Evolutionary conservation across 1,139 yeast genomes (phyloP).

Genomic region (Candida glucosophila): DNA sequence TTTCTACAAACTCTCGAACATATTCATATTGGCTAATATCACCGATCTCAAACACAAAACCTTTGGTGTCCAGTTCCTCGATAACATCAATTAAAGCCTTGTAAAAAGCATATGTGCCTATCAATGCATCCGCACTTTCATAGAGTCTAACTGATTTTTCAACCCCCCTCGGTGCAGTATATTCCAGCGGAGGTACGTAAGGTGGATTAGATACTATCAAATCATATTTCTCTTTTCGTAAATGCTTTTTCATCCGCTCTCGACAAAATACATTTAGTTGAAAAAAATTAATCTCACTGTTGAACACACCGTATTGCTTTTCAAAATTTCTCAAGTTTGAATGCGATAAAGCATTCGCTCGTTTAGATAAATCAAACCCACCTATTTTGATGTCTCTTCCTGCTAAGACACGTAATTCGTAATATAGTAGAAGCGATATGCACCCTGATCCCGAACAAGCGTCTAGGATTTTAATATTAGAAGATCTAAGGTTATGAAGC

Average conservation of each 20-base stretch:
- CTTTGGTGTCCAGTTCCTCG: conserved; percentile 26
- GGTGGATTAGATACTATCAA: conserved; percentile 84
- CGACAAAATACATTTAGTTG: conserved; percentile 1
- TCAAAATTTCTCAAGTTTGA: conserved; percentile 27
- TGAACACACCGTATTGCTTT: conserved; percentile 1
- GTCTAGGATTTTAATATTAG: conserved; percentile 40
- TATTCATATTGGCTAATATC: conserved; percentile 24
- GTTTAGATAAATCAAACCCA: conserved; percentile 54
- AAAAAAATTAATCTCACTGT: conserved; percentile 9
- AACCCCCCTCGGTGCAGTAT: conserved; percentile 23
- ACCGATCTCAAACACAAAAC: conserved; percentile 36
- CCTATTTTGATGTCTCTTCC: conserved; percentile 14
- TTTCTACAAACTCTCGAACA: conserved; percentile 10
- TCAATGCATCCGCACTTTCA: conserved; percentile 72
- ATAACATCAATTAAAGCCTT: conserved; percentile 42
- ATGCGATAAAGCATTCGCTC: conserved; percentile 44
- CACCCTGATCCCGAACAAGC: conserved; percentile 93
- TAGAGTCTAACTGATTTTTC: conserved; percentile 56
- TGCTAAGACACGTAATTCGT: conserved; percentile 16
- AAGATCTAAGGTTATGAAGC: conserved; percentile 8
- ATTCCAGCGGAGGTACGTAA: conserved; percentile 52
- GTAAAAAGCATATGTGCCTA: conserved; percentile 73
- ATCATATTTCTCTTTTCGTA: conserved; percentile 19
- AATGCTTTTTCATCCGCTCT: not conserved
- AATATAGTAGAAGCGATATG: conserved; percentile 47